A percentile compares a stretch with the other conserved stretches of the same genome.
These are phyloP conservation scores for Flaveria ramosissima DNA, from an alignment of 129 eudicot genomes.

Conservation along the genomic window DNA sequence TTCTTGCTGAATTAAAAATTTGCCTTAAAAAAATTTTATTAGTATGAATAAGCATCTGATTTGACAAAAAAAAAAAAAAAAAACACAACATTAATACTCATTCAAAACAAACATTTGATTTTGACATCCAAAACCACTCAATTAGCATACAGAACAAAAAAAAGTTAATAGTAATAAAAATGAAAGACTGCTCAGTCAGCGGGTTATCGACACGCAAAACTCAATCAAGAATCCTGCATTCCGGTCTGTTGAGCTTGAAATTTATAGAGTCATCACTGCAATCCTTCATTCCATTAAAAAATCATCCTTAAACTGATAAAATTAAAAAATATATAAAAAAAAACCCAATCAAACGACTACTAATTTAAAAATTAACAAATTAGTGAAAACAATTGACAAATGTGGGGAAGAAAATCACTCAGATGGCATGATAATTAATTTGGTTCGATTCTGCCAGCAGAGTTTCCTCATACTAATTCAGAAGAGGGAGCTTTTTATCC, in stretches of 20 bases:
- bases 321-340: too few species aligned
- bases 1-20: too few species aligned
- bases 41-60: not conserved
- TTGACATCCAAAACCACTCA: not conserved
- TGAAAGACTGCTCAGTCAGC: conserved; percentile 40
- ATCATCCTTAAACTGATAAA: not conserved
- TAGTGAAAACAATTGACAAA: not conserved
- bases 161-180: too few species aligned
- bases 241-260: conserved; percentile 66
- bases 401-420: not conserved
- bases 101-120: not conserved
- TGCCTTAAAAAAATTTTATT: too few species aligned
- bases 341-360: not conserved
- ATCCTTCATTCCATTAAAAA: not conserved
- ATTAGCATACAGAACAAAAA: too few species aligned
- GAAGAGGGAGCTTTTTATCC: conserved; percentile 21
- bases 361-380: not conserved
- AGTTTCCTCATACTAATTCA: not conserved
- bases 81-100: not conserved
- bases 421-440: conserved; percentile 9
- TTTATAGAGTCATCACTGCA: conserved; percentile 45
- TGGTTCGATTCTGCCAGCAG: conserved; percentile 22
- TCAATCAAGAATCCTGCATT: conserved; percentile 38
- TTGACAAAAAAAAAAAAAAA: not conserved
- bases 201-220: conserved; percentile 43